Base-by-base conservation (phyloP, 2,329 filamentous ascomycete species). In the Achaetomium macrosporum region DNA sequence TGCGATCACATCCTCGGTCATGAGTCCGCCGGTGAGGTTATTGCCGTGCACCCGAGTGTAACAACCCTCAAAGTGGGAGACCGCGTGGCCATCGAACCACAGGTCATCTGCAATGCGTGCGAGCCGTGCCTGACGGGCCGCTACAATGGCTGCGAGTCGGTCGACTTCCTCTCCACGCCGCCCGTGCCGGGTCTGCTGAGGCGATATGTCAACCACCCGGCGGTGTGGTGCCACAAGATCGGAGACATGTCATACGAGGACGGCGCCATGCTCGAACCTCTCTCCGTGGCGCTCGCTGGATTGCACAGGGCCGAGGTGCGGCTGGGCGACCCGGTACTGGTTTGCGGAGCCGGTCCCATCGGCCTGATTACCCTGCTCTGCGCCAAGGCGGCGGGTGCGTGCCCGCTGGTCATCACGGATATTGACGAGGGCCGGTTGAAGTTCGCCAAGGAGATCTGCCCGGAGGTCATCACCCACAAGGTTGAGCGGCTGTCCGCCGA, bases 211-310 rank as follows among this genome's bases (percentile, higher is more conserved):
- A 95, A 92, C 75, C 92, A 96, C 75, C 91, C 90, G 2, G 90
- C 91, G 17, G 78, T 87, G 46, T 96, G 91, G 90, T 96, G 92
- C 74, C 90, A 96, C 77, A 95, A 95, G 77, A 93, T 97, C 62
- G 89, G 88, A 44, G 76, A 88, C 70, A 91, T 97, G 87, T 87
- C 84, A 51, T 97, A 84, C 67, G 92, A 97, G 74, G 83, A 95
- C 66, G 93, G 92, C 49, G 87, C 91, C 13, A 78, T 96, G 73
- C 76, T 97, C 41, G 93, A 97, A 75, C 92, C 92, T 1, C 78
- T 97, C 47, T 88, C 84, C 61, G 93, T 97, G 5, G 89, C 90
- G 3, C 78, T 97, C 37, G 91, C 92, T 2, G 90, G 88, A 13
- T 82, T 97, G 72, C 87, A 96, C 69, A 79, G 92, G 58, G 88